A percentile compares a stretch with the other conserved stretches of the same genome.
These are phyloP conservation scores for Cynanchum wilfordii DNA, from an alignment of 257 asterid genomes.

Conservation along the genomic window DNA sequence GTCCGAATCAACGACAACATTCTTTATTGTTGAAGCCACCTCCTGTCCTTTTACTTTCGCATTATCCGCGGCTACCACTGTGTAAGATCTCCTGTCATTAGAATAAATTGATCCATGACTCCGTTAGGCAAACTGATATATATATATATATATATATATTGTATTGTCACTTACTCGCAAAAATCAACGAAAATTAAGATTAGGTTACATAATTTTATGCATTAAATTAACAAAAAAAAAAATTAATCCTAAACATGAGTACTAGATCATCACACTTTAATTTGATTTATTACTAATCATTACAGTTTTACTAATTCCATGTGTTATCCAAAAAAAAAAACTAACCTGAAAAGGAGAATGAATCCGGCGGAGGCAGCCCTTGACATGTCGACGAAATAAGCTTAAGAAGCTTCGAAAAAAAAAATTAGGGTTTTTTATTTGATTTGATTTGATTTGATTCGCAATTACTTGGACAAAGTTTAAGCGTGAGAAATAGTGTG, in stretches of 20 bases:
- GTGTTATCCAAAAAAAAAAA: neutral
- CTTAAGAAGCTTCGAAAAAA: neutral
- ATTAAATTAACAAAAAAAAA: neutral
- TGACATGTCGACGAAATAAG: constrained; percentile 1
- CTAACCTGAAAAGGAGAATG: neutral
- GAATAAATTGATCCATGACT: no score
- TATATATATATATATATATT: no score
- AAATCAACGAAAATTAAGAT: no score
- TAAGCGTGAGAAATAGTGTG: neutral
- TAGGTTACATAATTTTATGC: no score
- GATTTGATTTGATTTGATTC: neutral
- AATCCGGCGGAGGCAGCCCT: neutral
- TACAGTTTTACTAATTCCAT: no score
- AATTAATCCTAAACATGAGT: no score
- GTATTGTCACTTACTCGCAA: no score
- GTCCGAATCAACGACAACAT: neutral
- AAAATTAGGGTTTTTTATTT: neutral
- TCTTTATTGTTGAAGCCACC: constrained; percentile 1
- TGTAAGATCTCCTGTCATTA: neutral
- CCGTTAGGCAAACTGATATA: no score
- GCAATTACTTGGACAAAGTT: neutral
- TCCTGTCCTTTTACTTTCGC: neutral
- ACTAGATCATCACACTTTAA: no score
- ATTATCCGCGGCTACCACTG: neutral
- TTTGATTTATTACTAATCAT: no score